phyloP scores from a whole-genome alignment of 306 rosid genomes.

The Pyrus communis region DNA sequence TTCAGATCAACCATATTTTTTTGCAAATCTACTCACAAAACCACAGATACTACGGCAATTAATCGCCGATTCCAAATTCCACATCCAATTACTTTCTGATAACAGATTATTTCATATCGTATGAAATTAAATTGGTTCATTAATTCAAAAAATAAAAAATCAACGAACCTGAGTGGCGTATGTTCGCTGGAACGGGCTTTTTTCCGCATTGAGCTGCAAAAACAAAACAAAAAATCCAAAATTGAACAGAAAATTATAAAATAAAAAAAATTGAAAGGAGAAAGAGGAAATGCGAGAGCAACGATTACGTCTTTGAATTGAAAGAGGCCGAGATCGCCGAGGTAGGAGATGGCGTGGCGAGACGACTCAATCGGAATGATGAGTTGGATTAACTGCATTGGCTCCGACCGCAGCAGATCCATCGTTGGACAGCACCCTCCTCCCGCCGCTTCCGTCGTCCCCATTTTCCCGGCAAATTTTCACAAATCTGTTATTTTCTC shows the following conservation, averaged over 20 bases:
- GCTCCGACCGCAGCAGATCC: conserved; percentile 86
- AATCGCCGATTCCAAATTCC: neutral
- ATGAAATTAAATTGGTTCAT: neutral
- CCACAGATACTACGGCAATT: neutral
- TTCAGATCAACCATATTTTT: neutral
- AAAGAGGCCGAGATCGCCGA: conserved; percentile 74
- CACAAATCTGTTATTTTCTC: neutral
- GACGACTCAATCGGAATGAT: conserved; percentile 78
- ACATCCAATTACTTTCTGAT: neutral
- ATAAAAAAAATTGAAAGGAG: neutral
- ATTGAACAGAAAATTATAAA: neutral
- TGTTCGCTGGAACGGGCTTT: conserved; percentile 72
- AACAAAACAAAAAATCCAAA: neutral
- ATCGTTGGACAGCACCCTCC: conserved; percentile 23
- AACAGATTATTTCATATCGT: neutral
- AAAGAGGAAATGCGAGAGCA: neutral
- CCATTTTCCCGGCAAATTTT: neutral
- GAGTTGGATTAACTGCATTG: conserved; percentile 79
- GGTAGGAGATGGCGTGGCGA: conserved; percentile 48
- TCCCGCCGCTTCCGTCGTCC: neutral
- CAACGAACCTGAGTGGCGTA: conserved; percentile 69
- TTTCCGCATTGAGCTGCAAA: conserved; percentile 62
- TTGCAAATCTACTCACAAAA: neutral
- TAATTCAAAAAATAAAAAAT: neutral
- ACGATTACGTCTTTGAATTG: conserved; percentile 66